Conservation (phyloP, 495 filamentous ascomycete species). For the Cercophora newfieldiana region DNA sequence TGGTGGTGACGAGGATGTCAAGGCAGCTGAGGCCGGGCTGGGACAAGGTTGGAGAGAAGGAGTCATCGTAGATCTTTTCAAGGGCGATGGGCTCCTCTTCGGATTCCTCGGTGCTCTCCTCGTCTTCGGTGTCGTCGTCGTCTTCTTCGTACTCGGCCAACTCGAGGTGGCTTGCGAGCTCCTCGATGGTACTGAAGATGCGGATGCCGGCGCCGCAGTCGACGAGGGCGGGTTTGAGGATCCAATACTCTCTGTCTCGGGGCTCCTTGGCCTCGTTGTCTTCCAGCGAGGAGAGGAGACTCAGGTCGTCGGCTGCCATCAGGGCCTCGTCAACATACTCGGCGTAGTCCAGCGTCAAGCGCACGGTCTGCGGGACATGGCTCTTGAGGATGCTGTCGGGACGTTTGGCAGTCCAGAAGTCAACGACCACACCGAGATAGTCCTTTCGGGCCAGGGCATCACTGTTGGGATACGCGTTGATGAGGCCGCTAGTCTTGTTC, state of each 20-base stretch:
- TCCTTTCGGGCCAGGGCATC: slow-evolving; percentile 30
- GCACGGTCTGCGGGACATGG: slow-evolving; percentile 62
- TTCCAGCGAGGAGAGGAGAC: slow-evolving; percentile 55
- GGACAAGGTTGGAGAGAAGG: slow-evolving; percentile 16
- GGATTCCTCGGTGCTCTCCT: slow-evolving; percentile 5
- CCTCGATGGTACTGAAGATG: slow-evolving; percentile 67
- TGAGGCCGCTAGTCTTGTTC: slow-evolving; percentile 20
- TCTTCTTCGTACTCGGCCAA: slow-evolving; percentile 55
- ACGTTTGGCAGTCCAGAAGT: slow-evolving; percentile 53
- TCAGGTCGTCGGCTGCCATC: slow-evolving; percentile 67
- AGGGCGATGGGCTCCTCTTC: neutral
- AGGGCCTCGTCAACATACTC: slow-evolving; percentile 81
- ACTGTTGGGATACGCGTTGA: slow-evolving; percentile 32
- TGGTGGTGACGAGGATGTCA: neutral
- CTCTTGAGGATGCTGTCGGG: slow-evolving; percentile 56
- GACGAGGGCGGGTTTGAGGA: slow-evolving; percentile 80
- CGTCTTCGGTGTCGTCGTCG: slow-evolving; percentile 15
- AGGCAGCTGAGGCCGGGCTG: slow-evolving; percentile 10
- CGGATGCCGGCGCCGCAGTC: slow-evolving; percentile 77
- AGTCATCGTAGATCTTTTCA: neutral
- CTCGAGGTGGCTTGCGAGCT: slow-evolving; percentile 67
- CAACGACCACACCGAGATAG: slow-evolving; percentile 24
- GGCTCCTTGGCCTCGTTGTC: slow-evolving; percentile 47
- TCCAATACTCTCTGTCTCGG: slow-evolving; percentile 72
- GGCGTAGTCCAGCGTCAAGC: slow-evolving; percentile 76